Evolutionary conservation across 1,284 basidiomycete genomes (phyloP), one percentile per base, ranked within the genome.

Genomic region (Pholiota adiposa): DNA sequence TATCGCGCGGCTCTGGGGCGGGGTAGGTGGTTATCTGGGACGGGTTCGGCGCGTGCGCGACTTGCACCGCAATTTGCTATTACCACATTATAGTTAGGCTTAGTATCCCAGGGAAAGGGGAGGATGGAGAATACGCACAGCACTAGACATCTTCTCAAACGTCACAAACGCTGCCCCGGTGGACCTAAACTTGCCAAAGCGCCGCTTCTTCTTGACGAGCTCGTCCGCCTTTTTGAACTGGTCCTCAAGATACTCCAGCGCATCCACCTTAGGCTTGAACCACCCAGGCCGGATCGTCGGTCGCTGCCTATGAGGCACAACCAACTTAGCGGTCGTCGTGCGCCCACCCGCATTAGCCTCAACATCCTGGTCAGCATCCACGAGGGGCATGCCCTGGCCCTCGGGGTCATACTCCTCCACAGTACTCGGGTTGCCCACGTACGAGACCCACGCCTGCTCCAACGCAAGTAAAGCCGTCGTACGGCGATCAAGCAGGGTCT

Each of bases 1-100:
- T 93, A 72, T 99, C 97, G 46, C 97, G 85, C 8, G 97, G 97
- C 72, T 99, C 97, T 0, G 96, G 96, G 0, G 97, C 96, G 4
- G 86, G 86, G 50, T 82, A 82, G 1, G 93, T 94, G 12, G 81
- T 78, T 53, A 86, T 83, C 69, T 90, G 83, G 57, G 82, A 81
- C 11, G 92, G 87, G 49, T 83, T 80, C 0, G 89, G 82, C 2
- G 89, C 85, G 72, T 96, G 93, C 0, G 92, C 92, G 0, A 89
- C 85, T 74, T 98, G 97, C 2, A 92, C 82, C 0, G 95, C 95
- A 44, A 93, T 90, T 89, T 99, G 96, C 89, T 94, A 61, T n/a
- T n/a, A n/a, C n/a, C n/a, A 1, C 55, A 19, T 27, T 21, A 38
- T 43, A 1, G 54, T 54, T 46, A 44, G 43, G 34, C 14, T 43